Evolutionary conservation across 163 green algal genomes (phyloP), one percentile per base, ranked within the genome.

Genomic region (Trebouxiophyceae sp.): DNA sequence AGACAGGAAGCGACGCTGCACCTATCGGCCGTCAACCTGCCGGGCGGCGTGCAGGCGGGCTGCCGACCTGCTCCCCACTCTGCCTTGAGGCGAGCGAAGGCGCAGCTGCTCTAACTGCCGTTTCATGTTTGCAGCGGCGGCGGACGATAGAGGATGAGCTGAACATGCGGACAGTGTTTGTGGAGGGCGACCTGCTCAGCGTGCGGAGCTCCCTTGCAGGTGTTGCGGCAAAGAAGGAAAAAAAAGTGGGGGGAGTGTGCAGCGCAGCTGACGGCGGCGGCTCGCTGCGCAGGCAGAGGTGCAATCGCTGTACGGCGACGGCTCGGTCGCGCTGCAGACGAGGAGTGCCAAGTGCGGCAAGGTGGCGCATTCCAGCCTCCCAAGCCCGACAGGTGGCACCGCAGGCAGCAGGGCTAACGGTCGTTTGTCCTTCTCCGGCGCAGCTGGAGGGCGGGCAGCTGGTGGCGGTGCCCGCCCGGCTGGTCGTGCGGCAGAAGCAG

Each of bases 101-200:
- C 45, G 45, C 45, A 26, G 1, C 1, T 54, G 2, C 45, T 54
- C 20, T 22, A 54, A 63, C 57, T n/a, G 4, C 12, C 34, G 57
- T 27, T 44, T 28, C 27, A 34, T 62, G 6, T 1, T 28, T 62
- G 63, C 82, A 93, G 80, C 68, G 91, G 23, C 76, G 91, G n/a
- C 77, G 90, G 1, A 96, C 87, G 45, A 79, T 80, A 29, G 91
- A 95, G 65, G 91, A 97, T 71, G 90, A 95, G 74, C 82, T 95
- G 7, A 87, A 88, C 73, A 97, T 97, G 91, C 78, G 90, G 7
- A 28, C 30, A 4, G 68, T 95, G 22, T 95, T 91, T 65, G 34
- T 68, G 30, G 90, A 96, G 72, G 84, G 79, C 2, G 89, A 96
- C 54, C 66, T 96, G 16, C 82, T 97, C 57, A 90, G 79, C 45